Base-by-base conservation (phyloP, 2,329 filamentous ascomycete species). In the Dendryphion nanum region DNA sequence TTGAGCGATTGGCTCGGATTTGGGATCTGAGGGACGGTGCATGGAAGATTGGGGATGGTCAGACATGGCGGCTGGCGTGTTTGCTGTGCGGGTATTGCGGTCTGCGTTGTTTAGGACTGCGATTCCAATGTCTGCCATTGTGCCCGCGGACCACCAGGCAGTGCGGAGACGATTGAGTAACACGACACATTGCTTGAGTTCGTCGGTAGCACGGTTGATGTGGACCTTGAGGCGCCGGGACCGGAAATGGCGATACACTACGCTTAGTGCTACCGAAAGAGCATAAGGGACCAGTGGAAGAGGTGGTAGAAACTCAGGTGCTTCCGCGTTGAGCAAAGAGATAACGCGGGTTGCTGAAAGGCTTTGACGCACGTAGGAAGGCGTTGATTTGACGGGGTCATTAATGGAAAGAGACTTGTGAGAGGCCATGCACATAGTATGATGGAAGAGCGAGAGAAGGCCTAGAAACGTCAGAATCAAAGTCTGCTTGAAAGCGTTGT, bases 231-330 rank as follows among this genome's bases (percentile, higher is more conserved):
- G 59, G 35, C 68, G 73, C 40, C 73, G 72, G 34, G 73, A 72
- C 17, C 77, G 75, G 30, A 78, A 71, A 39, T 78, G 73, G 13
- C 77, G 73, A 48, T 81, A 80, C 3, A 76, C 73, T 2, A 79
- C 76, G 3, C 74, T 74, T 42, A 79, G 67, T 3, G 76, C 75
- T 5, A 81, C 63, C 1, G 75, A 71, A 14, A 79, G 66, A 4
- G 76, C 73, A 46, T 79, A 81, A 3, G 77, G 75, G 12, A 79
- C 67, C 4, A 79, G 66, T 2, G 77, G 77, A 4, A 79, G 58
- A 1, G 75, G 74, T 17, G 76, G 69, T 1, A 80, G 61, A 10
- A 66, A 52, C 20, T 68, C 59, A 5, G 69, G 63, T 14, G 69
- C 65, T 51, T 75, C 69, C 19, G 68, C 64, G 10, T 68, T 68